A percentile compares a stretch with the other conserved stretches of the same genome.
phyloP scores from a whole-genome alignment of 495 filamentous ascomycete genomes.

The Daldinia grandis region DNA sequence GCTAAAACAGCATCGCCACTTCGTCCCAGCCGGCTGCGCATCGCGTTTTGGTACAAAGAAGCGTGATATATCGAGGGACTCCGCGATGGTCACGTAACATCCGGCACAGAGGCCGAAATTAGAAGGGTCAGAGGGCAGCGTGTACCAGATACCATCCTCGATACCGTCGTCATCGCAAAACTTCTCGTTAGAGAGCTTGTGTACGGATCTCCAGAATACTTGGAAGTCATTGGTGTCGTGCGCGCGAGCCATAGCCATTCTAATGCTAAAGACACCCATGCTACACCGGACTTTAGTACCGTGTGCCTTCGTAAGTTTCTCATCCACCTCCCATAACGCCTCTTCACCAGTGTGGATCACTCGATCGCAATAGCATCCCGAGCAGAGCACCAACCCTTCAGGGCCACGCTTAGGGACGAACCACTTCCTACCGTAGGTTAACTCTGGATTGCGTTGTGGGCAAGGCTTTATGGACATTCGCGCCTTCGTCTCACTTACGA shows the following conservation, averaged over 20 bases:
- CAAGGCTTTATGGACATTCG: constrained; percentile 40
- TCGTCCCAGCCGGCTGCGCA: not conserved
- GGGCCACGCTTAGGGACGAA: constrained; percentile 43
- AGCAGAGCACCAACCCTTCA: constrained; percentile 45
- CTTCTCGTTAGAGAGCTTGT: not conserved
- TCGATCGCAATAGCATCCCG: constrained; percentile 50
- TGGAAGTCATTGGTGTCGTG: not conserved
- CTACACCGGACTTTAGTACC: constrained; percentile 24
- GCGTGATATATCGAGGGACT: not conserved
- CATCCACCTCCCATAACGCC: constrained; percentile 28
- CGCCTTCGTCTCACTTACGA: constrained; percentile 31
- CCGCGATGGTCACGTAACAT: not conserved
- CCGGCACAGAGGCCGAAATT: not conserved
- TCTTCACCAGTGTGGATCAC: constrained; percentile 46
- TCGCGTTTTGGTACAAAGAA: not conserved
- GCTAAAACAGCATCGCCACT: not conserved
- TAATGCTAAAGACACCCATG: not conserved
- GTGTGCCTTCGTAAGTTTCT: constrained; percentile 18
- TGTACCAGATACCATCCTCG: not conserved
- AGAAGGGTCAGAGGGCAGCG: not conserved
- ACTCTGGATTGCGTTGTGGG: constrained; percentile 16
- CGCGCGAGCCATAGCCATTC: not conserved
- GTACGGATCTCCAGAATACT: not conserved
- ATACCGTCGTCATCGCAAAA: not conserved
- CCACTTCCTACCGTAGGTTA: constrained; percentile 43